Percentiles rank a stretch among this genome's conserved stretches.
phyloP scores from a whole-genome alignment of 176 grass and related monocot genomes.

The Olyra latifolia region DNA sequence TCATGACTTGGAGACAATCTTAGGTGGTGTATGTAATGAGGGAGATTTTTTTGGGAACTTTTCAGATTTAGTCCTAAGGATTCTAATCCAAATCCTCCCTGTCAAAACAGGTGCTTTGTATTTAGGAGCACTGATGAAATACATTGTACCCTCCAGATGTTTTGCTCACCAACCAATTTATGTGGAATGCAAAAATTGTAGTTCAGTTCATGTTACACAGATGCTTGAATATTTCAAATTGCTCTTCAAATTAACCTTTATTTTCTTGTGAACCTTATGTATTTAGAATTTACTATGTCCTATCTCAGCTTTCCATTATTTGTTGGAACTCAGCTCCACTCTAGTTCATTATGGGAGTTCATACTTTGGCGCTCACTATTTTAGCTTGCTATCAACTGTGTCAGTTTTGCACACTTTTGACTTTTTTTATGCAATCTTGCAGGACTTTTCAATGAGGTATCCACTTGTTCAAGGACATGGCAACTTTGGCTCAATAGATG shows the following conservation, averaged over 20 bases:
- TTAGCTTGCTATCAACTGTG: neutral
- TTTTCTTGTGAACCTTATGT: neutral
- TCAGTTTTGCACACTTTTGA: constrained; percentile 10
- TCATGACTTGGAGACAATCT: constrained; percentile 1
- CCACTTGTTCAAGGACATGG: constrained; percentile 93
- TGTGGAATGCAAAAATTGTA: neutral
- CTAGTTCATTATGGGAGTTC: neutral
- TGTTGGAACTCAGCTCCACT: constrained; percentile 12
- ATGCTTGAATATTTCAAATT: constrained; percentile 7
- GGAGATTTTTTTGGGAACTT: neutral
- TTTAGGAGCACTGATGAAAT: neutral
- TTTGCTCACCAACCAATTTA: neutral
- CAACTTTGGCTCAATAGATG: constrained; percentile 98
- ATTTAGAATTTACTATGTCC: constrained; percentile 18
- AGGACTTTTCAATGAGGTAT: constrained; percentile 94
- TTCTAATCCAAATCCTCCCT: neutral
- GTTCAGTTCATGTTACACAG: constrained; percentile 7
- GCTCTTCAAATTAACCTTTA: neutral
- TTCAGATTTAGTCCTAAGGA: neutral
- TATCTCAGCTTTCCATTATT: constrained; percentile 3
- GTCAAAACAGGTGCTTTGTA: neutral
- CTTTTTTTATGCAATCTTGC: constrained; percentile 36
- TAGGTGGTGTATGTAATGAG: neutral
- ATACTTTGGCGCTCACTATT: constrained; percentile 1
- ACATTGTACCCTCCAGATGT: neutral